A percentile compares a stretch with the other conserved stretches of the same genome.
These are phyloP conservation scores for Wickerhamomyces subpelliculosus DNA, from an alignment of 805 yeast species.

Conservation along the genomic window DNA sequence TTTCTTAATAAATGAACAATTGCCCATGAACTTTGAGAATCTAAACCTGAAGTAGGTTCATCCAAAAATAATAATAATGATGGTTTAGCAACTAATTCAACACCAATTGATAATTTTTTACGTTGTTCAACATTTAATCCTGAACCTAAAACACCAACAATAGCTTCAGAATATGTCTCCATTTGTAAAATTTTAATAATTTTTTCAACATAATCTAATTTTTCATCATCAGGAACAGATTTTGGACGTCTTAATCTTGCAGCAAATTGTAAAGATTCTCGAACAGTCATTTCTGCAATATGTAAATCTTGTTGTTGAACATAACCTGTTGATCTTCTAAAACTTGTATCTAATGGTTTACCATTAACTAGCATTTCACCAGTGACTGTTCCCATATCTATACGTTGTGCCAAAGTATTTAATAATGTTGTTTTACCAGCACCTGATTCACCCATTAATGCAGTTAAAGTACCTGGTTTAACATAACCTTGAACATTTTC, in stretches of 20 bases:
- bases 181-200: slow-evolving; percentile 44
- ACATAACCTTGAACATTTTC: slow-evolving; percentile 18
- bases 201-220: slow-evolving; percentile 43
- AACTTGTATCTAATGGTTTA: neutral
- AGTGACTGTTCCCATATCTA: slow-evolving; percentile 40
- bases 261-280: slow-evolving; percentile 46
- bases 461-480: neutral
- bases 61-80: slow-evolving; percentile 26
- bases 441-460: neutral
- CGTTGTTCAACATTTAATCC: slow-evolving; percentile 51
- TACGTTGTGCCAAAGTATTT: slow-evolving; percentile 33
- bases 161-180: slow-evolving; percentile 46
- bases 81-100: slow-evolving; percentile 50
- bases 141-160: slow-evolving; percentile 36
- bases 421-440: neutral
- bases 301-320: neutral
- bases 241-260: slow-evolving; percentile 42
- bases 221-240: slow-evolving; percentile 35
- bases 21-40: slow-evolving; percentile 55
- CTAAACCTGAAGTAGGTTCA: slow-evolving; percentile 57
- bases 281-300: slow-evolving; percentile 35
- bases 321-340: neutral
- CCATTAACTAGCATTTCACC: neutral
- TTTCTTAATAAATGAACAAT: slow-evolving; percentile 43
- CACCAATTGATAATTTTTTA: slow-evolving; percentile 48